Percentiles rank a stretch among this genome's conserved stretches.
Evolutionary conservation across 139 green algal genomes (phyloP).

Genomic region (Raphidocelis subcapitata): DNA sequence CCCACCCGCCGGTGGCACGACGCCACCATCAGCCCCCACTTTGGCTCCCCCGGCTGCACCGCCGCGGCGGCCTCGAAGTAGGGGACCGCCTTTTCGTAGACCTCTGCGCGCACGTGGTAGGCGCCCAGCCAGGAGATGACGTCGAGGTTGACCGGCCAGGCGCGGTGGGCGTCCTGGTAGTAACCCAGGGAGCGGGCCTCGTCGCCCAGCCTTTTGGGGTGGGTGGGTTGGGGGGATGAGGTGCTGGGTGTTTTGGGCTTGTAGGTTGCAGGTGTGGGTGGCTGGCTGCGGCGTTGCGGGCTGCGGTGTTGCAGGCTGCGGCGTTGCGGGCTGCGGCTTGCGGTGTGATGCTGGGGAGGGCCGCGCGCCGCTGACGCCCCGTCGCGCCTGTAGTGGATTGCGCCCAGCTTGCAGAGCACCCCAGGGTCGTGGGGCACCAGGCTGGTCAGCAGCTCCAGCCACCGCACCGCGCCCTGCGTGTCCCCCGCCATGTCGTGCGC

Average conservation of each 20-base stretch:
- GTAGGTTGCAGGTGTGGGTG: no score
- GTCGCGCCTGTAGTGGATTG: slow-evolving; percentile 55
- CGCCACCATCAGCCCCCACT: slow-evolving; percentile 86
- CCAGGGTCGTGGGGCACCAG: slow-evolving; percentile 75
- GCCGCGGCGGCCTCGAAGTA: slow-evolving; percentile 81
- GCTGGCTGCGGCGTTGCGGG: no score
- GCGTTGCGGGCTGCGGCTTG: no score
- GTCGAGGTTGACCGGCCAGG: slow-evolving; percentile 84
- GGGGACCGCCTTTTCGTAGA: slow-evolving; percentile 74
- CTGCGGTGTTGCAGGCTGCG: no score
- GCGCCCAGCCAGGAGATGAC: slow-evolving; percentile 87
- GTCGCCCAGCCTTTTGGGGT: slow-evolving; percentile 57
- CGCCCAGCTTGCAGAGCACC: slow-evolving; percentile 70
- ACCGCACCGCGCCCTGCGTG: slow-evolving; percentile 56
- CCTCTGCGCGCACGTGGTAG: slow-evolving; percentile 65
- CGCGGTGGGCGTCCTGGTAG: slow-evolving; percentile 76
- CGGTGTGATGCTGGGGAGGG: no score
- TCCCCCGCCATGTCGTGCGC: slow-evolving; percentile 28
- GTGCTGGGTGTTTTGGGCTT: no score
- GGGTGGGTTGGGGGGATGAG: not conserved
- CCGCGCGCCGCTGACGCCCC: no score
- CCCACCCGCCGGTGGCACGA: slow-evolving; percentile 67
- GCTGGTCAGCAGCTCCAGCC: slow-evolving; percentile 75
- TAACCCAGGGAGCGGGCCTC: slow-evolving; percentile 78
- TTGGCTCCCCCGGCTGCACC: slow-evolving; percentile 84